phyloP scores from a whole-genome alignment of 345 rosid genomes.

The Moringa oleifera region DNA sequence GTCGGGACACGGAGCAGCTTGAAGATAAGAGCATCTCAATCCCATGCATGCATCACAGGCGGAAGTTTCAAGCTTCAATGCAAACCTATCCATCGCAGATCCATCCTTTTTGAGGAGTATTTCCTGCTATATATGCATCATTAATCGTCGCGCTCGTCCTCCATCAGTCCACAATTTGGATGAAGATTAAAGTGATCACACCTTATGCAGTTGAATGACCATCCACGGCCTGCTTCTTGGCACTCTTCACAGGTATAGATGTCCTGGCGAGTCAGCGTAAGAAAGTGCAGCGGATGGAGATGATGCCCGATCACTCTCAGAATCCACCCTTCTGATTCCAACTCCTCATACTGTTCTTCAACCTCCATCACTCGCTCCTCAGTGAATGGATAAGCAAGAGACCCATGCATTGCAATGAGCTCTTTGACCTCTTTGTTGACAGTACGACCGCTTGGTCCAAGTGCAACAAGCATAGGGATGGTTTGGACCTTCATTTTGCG shows the following conservation, averaged over 20 bases:
- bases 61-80: conserved; percentile 18
- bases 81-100: conserved; percentile 57
- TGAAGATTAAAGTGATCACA: conserved; percentile 62
- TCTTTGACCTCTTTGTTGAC: conserved; percentile 23
- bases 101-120: conserved; percentile 43
- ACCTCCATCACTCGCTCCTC: conserved; percentile 30
- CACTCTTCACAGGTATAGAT: conserved; percentile 26
- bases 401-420: conserved; percentile 20
- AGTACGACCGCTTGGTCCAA: conserved; percentile 34
- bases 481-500: conserved; percentile 33
- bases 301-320: conserved; percentile 43
- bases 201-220: conserved; percentile 38
- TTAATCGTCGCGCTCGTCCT: neutral
- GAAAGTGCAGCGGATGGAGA: conserved; percentile 41
- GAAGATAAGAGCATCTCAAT: too few relatives aligned
- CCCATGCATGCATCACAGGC: neutral
- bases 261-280: conserved; percentile 21
- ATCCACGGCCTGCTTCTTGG: conserved; percentile 23
- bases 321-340: conserved; percentile 54
- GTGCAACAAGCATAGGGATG: conserved; percentile 33
- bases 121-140: conserved; percentile 10
- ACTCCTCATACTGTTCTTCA: conserved; percentile 26
- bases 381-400: conserved; percentile 45
- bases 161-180: conserved; percentile 35
- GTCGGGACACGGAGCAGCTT: too few relatives aligned